phyloP scores from a whole-genome alignment of 495 filamentous ascomycete species.

The Chaetomium tenue region DNA sequence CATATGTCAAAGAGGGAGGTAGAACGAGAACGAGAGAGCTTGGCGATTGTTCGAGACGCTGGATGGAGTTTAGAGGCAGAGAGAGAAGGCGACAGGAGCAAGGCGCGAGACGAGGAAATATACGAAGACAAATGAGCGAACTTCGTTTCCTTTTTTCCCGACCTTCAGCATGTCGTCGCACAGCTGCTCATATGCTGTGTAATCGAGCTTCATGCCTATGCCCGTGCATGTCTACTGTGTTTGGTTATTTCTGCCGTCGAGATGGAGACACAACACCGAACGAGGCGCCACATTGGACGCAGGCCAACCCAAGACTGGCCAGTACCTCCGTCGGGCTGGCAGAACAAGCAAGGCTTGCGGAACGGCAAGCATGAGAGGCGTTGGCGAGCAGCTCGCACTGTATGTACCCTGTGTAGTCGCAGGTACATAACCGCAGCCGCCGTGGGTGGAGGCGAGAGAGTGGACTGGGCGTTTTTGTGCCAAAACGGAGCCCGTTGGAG shows the following conservation, averaged over 20 bases:
- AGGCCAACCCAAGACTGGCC: too few species aligned
- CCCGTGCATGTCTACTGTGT: not conserved
- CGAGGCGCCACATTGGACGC: not conserved
- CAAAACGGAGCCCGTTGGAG: not conserved
- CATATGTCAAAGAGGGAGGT: too few species aligned
- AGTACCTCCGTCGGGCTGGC: not conserved
- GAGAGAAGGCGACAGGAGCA: not conserved
- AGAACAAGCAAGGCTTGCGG: not conserved
- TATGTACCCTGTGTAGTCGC: not conserved
- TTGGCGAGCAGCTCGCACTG: not conserved
- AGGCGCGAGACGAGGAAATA: conserved; percentile 1
- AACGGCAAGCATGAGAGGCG: not conserved
- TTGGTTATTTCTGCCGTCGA: not conserved
- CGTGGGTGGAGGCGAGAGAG: too few species aligned
- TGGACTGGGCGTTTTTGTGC: not conserved
- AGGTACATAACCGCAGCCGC: not conserved
- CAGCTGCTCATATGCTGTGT: conserved; percentile 6
- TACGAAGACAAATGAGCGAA: not conserved
- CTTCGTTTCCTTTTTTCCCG: not conserved
- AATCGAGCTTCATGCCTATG: not conserved
- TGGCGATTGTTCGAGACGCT: not conserved
- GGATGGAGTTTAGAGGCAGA: not conserved
- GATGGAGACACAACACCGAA: not conserved
- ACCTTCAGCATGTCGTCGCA: not conserved
- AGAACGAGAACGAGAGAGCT: not conserved